A percentile compares a stretch with the other conserved stretches of the same genome.
phyloP scores from a whole-genome alignment of 2,329 filamentous ascomycete species.

The Ramichloridium luteum region DNA sequence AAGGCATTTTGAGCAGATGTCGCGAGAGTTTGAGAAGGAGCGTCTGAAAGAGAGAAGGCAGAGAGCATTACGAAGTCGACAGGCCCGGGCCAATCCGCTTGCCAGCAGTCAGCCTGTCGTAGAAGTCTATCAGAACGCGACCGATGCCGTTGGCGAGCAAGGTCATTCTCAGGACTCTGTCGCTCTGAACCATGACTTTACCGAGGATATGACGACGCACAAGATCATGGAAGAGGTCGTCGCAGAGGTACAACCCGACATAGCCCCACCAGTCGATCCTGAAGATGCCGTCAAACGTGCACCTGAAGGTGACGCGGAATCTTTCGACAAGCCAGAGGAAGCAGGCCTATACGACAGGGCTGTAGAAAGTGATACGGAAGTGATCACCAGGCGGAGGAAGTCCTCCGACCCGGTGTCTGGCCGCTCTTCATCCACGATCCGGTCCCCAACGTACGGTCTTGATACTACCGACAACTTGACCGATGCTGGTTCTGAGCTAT shows the following conservation, averaged over 20 bases:
- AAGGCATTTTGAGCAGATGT: slow-evolving; percentile 92
- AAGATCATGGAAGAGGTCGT: too few relatives aligned
- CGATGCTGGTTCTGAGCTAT: slow-evolving; percentile 49
- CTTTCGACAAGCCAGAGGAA: slow-evolving; percentile 11
- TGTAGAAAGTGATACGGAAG: slow-evolving; percentile 67
- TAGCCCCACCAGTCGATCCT: not conserved
- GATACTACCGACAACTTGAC: slow-evolving; percentile 26
- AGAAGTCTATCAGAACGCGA: slow-evolving; percentile 86
- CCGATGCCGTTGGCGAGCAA: slow-evolving; percentile 58
- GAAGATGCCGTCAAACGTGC: not conserved
- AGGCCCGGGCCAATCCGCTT: slow-evolving; percentile 73
- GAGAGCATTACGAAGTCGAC: slow-evolving; percentile 61
- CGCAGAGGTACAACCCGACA: not conserved
- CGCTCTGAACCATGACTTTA: not conserved
- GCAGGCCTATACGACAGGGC: slow-evolving; percentile 40
- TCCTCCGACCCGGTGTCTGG: slow-evolving; percentile 20
- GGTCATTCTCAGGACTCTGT: not conserved
- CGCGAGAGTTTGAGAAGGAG: slow-evolving; percentile 92
- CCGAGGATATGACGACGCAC: not conserved
- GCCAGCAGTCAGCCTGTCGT: slow-evolving; percentile 92
- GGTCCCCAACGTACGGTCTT: slow-evolving; percentile 38
- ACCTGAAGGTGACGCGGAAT: not conserved
- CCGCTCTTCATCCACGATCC: slow-evolving; percentile 43
- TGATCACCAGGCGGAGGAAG: slow-evolving; percentile 51
- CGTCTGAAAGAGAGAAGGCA: slow-evolving; percentile 74